Percentiles rank a stretch among this genome's conserved stretches.
Conservation (phyloP, 2,329 filamentous ascomycete species). For the Alternaria incomplexa region DNA sequence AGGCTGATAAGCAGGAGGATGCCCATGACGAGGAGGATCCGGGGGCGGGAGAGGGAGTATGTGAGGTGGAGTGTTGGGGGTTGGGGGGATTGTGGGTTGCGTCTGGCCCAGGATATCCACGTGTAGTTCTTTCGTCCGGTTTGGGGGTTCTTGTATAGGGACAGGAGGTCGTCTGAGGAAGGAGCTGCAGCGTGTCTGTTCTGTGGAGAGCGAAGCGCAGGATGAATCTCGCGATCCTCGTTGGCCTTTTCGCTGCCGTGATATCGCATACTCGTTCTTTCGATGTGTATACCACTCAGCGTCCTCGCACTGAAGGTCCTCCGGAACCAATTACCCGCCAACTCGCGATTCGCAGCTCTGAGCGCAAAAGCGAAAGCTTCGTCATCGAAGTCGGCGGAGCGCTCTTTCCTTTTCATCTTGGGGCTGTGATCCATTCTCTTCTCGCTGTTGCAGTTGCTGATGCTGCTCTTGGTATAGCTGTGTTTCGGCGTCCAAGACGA, state of each 20-base stretch:
- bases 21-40: constrained; percentile 22
- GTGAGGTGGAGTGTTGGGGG: not conserved
- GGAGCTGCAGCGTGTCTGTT: not conserved
- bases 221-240: not conserved
- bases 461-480: not conserved
- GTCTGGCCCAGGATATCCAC: not conserved
- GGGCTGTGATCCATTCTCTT: not conserved
- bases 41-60: constrained; percentile 14
- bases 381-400: constrained; percentile 37
- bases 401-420: not conserved
- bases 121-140: not conserved
- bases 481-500: not conserved
- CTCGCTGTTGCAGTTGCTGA: not conserved
- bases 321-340: constrained; percentile 30
- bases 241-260: constrained; percentile 15
- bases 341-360: constrained; percentile 16
- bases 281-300: constrained; percentile 27
- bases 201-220: accelerated
- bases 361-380: constrained; percentile 28
- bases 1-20: constrained; percentile 19
- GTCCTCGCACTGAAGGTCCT: constrained; percentile 28
- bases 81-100: not conserved
- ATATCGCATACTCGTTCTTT: constrained; percentile 14
- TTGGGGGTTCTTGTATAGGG: not conserved
- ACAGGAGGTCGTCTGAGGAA: not conserved